Evolutionary conservation across 306 rosid species (phyloP), one percentile per base, ranked within the genome.

Genomic region (Quercus alba): DNA sequence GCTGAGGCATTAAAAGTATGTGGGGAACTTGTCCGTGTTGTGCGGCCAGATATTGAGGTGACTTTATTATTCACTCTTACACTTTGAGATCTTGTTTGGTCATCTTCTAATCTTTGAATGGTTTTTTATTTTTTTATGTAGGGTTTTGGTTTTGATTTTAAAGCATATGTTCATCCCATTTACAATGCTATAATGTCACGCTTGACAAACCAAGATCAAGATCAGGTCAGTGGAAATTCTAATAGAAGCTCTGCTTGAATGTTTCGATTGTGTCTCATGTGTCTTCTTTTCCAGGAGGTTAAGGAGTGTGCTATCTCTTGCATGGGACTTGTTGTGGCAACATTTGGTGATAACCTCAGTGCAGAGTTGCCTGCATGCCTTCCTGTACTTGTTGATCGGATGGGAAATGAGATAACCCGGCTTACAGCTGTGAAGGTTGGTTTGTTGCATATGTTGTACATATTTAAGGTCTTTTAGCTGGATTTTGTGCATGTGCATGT

Each of bases 361-460:
- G 82, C 82, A 12, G 98, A 91, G 79, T 83, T 96, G 85, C 86
- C 97, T 75, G 82, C 91, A 35, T 93, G 99, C 85, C 98, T 96
- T 86, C 99, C 99, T 74, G 97, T 96, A 33, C 97, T 96, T 82
- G 98, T 96, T 81, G 98, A 96, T 89, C 89, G 99, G 80, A 96
- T 96, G 99, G 99, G 99, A 69, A 96, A 96, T 82, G 99, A 96
- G 90, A 93, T 96, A 79, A 96, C 99, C 76, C 89, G 99, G 21
- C 97, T 96, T 78, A 96, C 99, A 58, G 98, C 99, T 64, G 99
- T 96, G 77, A 96, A 96, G 98, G 99, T 96, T 83, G 70, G 84
- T 79, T 23, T 15, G 75, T 75, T 79, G 63, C 62, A 64, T 57
- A 31, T 83, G 28, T 74, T 78, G 14, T 5, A 20, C 13, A 26